phyloP scores from a whole-genome alignment of 495 filamentous ascomycete genomes.

The Aspergillus panamensis region DNA sequence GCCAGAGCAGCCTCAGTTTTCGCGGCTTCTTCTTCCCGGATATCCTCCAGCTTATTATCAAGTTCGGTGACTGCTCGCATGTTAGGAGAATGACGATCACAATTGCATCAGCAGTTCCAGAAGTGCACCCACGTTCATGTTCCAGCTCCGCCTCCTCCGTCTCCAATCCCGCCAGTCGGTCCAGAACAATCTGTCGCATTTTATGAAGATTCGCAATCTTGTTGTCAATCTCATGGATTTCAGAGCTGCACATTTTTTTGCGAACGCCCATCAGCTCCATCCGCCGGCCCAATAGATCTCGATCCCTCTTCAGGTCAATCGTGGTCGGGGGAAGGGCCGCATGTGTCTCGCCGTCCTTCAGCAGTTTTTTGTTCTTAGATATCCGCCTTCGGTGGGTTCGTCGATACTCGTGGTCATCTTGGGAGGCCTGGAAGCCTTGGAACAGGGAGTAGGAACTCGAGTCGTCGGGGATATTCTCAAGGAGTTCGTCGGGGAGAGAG shows the following conservation, averaged over 20 bases:
- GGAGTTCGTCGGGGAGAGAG: conserved; percentile 85
- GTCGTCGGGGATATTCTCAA: conserved; percentile 80
- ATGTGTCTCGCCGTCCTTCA: conserved; percentile 57
- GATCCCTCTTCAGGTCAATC: conserved; percentile 70
- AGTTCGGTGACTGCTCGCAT: conserved; percentile 66
- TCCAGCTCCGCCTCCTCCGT: conserved; percentile 88
- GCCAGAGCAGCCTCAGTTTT: conserved; percentile 37
- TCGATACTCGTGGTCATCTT: conserved; percentile 61
- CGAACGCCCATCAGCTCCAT: conserved; percentile 88
- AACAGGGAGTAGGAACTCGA: conserved; percentile 87
- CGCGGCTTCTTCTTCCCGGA: conserved; percentile 68
- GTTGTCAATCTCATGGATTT: conserved; percentile 94
- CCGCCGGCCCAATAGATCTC: conserved; percentile 68
- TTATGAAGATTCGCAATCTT: conserved; percentile 91
- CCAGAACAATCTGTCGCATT: conserved; percentile 91
- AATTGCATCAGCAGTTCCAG: conserved; percentile 23
- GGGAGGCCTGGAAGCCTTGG: conserved; percentile 89
- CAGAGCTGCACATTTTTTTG: conserved; percentile 96
- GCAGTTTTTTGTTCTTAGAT: conserved; percentile 68
- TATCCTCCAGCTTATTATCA: conserved; percentile 80
- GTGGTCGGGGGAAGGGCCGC: conserved; percentile 60
- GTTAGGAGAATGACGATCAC: not conserved
- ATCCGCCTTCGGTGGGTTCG: conserved; percentile 61
- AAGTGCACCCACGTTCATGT: conserved; percentile 63
- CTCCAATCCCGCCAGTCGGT: conserved; percentile 84